These are phyloP conservation scores for Mycena crocata DNA, from an alignment of 768 basidiomycete species.

Conservation along the genomic window DNA sequence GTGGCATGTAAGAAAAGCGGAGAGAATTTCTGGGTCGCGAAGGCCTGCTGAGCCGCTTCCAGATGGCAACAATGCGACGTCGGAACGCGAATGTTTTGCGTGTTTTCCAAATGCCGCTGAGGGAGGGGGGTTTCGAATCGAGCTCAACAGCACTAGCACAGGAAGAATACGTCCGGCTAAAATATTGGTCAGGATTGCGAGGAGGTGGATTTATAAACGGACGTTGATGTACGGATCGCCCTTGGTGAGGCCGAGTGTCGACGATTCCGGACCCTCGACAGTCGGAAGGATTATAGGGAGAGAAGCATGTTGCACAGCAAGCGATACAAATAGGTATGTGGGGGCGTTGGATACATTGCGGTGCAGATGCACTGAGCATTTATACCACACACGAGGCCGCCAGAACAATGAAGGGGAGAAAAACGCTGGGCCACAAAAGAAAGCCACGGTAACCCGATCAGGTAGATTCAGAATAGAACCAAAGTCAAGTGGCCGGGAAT, in stretches of 20 bases:
- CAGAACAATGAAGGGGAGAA: constrained; percentile 14
- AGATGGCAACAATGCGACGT: constrained; percentile 43
- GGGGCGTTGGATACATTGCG: neutral
- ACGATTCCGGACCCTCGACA: constrained; percentile 9
- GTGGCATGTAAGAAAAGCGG: constrained; percentile 49
- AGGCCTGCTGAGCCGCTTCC: constrained; percentile 45
- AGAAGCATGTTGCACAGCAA: neutral
- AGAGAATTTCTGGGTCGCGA: constrained; percentile 37
- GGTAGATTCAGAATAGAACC: too few relatives aligned
- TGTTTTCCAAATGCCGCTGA: constrained; percentile 12
- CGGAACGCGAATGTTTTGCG: constrained; percentile 34
- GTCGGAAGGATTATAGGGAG: neutral
- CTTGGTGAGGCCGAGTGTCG: neutral
- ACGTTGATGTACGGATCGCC: constrained; percentile 7
- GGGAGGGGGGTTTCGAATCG: constrained; percentile 14
- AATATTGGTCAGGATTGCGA: neutral
- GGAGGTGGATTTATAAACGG: neutral
- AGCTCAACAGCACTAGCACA: constrained; percentile 6
- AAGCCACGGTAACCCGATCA: too few relatives aligned
- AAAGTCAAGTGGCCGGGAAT: too few relatives aligned
- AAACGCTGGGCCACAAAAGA: constrained; percentile 11
- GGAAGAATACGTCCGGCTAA: constrained; percentile 2
- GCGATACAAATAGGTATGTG: neutral
- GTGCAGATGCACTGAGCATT: too few relatives aligned
- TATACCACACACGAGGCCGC: neutral